phyloP scores from a whole-genome alignment of 495 filamentous ascomycete species.

The Aspergillus homomorphus region DNA sequence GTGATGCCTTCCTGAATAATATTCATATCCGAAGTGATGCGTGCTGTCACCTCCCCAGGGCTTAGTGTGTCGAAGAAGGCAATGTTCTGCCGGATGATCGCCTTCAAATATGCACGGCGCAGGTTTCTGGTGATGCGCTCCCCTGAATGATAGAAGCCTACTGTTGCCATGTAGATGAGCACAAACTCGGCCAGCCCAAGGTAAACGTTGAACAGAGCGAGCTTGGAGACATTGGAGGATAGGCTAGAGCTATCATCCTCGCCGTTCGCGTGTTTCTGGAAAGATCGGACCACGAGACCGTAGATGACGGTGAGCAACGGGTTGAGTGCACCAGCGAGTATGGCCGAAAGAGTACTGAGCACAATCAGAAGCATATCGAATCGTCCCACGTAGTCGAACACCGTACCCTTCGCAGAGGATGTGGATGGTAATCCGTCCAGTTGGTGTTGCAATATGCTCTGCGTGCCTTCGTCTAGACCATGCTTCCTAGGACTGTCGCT shows the following conservation, averaged over 20 bases:
- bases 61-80: constrained; percentile 38
- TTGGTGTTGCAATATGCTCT: neutral
- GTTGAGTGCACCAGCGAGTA: neutral
- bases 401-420: neutral
- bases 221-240: neutral
- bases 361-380: neutral
- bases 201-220: constrained; percentile 3
- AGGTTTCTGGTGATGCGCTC: constrained; percentile 31
- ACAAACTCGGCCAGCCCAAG: neutral
- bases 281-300: neutral
- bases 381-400: neutral
- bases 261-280: neutral
- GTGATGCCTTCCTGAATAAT: constrained; percentile 45
- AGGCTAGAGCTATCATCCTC: neutral
- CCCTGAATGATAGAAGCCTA: constrained; percentile 25
- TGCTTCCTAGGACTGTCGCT: neutral
- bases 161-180: constrained; percentile 1
- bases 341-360: neutral
- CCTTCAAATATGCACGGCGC: constrained; percentile 29
- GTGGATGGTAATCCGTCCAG: neutral
- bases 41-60: constrained; percentile 35
- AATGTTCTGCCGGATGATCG: constrained; percentile 41
- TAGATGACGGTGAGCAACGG: neutral
- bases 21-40: constrained; percentile 39
- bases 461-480: neutral